Evolutionary conservation across 1,284 basidiomycete species (phyloP), one percentile per base, ranked within the genome.

Genomic region (Fomitiporia mediterranea): DNA sequence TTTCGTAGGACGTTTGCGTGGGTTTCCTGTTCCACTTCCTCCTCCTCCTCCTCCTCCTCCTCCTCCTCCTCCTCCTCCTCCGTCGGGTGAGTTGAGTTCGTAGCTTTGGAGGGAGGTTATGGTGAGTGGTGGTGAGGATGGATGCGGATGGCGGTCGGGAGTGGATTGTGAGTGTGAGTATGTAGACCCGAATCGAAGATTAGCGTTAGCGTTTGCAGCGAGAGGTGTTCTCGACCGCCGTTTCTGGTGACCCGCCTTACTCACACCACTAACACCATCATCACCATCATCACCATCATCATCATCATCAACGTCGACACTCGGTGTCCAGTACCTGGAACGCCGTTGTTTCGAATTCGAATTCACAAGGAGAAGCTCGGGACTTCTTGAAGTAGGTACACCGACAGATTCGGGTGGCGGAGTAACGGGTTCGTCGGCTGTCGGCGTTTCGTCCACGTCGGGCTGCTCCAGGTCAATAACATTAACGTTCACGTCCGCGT

Each of bases 81-180:
- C 37, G 44, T 9, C 23, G 40, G 32, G 19, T 7, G 15, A n/a
- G 4, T 17, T 39, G 23, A 53, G 30, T n/a, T 44, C 40, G 30
- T 53, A 53, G 15, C 37, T 42, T 7, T 52, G 49, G 17, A 49
- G 35, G 3, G 54, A 56, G 17, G 21, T 21, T 5, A 56, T 43
- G 17, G 52, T 19, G 27, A 46, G 27, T 28, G 27, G n/a, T 13
- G 23, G 15, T 30, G 44, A 25, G 4, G 44, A 46, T 4, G 44
- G 44, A 13, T 28, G 13, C 9, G 25, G 44, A 30, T 9, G 44
- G n/a, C n/a, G 4, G 27, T 2, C 15, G 15, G 44, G 44, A 9
- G 44, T 46, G 13, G 44, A 46, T 5, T 46, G 44, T n/a, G n/a
- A n/a, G n/a, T n/a, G n/a, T n/a, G n/a, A n/a, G n/a, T n/a, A n/a